These are phyloP conservation scores for Prunus campanulata DNA, from an alignment of 306 rosid species.

Conservation along the genomic window DNA sequence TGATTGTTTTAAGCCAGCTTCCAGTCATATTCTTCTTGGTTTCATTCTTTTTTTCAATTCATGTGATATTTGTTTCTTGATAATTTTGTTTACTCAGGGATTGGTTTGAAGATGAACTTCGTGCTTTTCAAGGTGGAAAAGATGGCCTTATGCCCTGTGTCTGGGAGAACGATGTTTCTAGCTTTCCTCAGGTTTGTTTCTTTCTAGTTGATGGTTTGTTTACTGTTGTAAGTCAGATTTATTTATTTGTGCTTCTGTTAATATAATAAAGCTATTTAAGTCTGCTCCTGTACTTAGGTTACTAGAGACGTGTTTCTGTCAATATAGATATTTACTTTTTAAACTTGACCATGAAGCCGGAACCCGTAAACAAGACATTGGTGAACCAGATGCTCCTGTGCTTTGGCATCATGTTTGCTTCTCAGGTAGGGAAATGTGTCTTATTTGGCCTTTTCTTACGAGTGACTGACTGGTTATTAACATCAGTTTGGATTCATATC, in stretches of 20 bases:
- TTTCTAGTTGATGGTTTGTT: background rate
- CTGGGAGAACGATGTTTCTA: slow-evolving; percentile 87
- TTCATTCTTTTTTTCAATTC: background rate
- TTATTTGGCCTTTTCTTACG: slow-evolving; percentile 20
- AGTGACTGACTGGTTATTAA: slow-evolving; percentile 24
- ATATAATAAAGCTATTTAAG: background rate
- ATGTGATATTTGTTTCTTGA: slow-evolving; percentile 13
- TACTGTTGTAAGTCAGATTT: background rate
- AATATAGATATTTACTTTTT: slow-evolving; percentile 12
- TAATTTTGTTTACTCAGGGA: slow-evolving; percentile 56
- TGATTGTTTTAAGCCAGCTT: background rate
- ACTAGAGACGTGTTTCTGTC: background rate
- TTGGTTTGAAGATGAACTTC: slow-evolving; percentile 97
- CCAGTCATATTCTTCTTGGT: slow-evolving; percentile 1
- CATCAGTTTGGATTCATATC: slow-evolving; percentile 28
- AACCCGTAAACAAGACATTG: slow-evolving; percentile 86
- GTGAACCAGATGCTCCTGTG: slow-evolving; percentile 98
- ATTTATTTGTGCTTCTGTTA: background rate
- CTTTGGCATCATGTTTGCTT: slow-evolving; percentile 87
- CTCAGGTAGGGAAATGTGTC: slow-evolving; percentile 60
- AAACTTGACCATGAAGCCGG: slow-evolving; percentile 73
- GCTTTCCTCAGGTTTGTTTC: slow-evolving; percentile 78
- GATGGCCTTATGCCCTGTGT: slow-evolving; percentile 85
- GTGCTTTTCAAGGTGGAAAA: slow-evolving; percentile 95
- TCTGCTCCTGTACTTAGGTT: background rate